phyloP scores from a whole-genome alignment of 139 green algal genomes.

The Chlamydomonas applanata region DNA sequence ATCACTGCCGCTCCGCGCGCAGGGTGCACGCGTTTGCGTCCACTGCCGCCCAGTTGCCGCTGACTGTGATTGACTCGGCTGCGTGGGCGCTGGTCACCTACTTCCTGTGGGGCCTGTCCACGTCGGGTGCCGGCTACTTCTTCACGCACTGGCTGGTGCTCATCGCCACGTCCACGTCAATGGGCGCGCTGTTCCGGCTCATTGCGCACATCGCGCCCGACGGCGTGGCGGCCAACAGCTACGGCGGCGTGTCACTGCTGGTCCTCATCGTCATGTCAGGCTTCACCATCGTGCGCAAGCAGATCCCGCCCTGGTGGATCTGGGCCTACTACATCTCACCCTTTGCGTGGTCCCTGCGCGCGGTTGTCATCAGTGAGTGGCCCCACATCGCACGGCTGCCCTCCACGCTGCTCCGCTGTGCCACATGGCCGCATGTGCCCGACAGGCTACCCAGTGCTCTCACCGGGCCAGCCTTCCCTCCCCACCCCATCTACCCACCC shows the following conservation, averaged over 20 bases:
- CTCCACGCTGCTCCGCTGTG: not conserved
- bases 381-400: slow-evolving; percentile 7
- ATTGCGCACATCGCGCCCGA: slow-evolving; percentile 19
- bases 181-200: slow-evolving; percentile 17
- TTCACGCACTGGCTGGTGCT: slow-evolving; percentile 26
- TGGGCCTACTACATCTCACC: slow-evolving; percentile 63
- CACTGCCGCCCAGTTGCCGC: not conserved
- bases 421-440: too few relatives aligned
- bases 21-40: slow-evolving; percentile 6
- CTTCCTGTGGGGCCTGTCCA: slow-evolving; percentile 30
- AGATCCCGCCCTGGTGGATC: slow-evolving; percentile 41
- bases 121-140: slow-evolving; percentile 32
- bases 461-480: too few relatives aligned
- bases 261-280: slow-evolving; percentile 67
- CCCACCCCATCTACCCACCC: too few relatives aligned
- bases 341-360: slow-evolving; percentile 56
- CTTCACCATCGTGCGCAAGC: slow-evolving; percentile 60
- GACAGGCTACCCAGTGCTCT: too few relatives aligned
- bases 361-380: slow-evolving; percentile 68
- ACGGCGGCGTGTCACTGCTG: slow-evolving; percentile 45
- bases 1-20: too few relatives aligned
- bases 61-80: not conserved
- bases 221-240: slow-evolving; percentile 11
- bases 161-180: not conserved
- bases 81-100: slow-evolving; percentile 35